A percentile compares a stretch with the other conserved stretches of the same genome.
These are phyloP conservation scores for Chenopodium quinoa DNA, from an alignment of 148 eudicot genomes.

Conservation along the genomic window DNA sequence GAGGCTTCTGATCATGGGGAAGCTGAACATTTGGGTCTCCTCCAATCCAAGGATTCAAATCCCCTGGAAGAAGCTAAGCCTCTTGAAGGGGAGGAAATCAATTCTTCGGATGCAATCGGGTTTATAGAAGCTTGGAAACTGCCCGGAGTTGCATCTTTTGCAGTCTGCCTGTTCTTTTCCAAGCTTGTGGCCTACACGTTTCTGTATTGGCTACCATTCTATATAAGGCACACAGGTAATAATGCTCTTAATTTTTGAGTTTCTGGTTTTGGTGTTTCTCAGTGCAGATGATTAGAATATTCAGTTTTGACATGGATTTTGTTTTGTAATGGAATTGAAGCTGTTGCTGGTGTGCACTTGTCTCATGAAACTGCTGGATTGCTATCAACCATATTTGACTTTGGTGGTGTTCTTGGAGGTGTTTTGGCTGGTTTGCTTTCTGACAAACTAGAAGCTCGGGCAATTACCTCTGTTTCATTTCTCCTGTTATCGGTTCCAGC, in stretches of 20 bases:
- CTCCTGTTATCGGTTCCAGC: constrained; percentile 67
- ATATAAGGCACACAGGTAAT: constrained; percentile 86
- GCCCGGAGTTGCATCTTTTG: constrained; percentile 82
- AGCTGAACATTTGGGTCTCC: constrained; percentile 35
- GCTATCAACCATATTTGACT: constrained; percentile 78
- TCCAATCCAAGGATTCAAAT: constrained; percentile 28
- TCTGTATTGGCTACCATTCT: constrained; percentile 95
- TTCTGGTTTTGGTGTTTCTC: constrained; percentile 5
- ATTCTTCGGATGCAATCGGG: constrained; percentile 61
- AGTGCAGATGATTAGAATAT: not conserved
- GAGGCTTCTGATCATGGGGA: constrained; percentile 43
- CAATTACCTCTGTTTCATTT: constrained; percentile 58
- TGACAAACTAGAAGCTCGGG: constrained; percentile 80
- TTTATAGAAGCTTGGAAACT: constrained; percentile 87
- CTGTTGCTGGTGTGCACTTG: constrained; percentile 82
- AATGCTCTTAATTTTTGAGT: not conserved
- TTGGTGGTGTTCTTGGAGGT: constrained; percentile 92
- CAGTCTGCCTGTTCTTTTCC: constrained; percentile 85
- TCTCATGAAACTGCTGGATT: constrained; percentile 87
- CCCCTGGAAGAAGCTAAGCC: constrained; percentile 18
- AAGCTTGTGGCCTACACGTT: constrained; percentile 98
- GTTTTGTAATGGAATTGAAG: constrained; percentile 39
- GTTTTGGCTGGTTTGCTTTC: constrained; percentile 71
- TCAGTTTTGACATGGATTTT: constrained; percentile 13
- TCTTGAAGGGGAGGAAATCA: constrained; percentile 12